Percentiles rank a stretch among this genome's conserved stretches.
phyloP scores from a whole-genome alignment of 2,329 filamentous ascomycete genomes.

The Thelonectria blattea region DNA sequence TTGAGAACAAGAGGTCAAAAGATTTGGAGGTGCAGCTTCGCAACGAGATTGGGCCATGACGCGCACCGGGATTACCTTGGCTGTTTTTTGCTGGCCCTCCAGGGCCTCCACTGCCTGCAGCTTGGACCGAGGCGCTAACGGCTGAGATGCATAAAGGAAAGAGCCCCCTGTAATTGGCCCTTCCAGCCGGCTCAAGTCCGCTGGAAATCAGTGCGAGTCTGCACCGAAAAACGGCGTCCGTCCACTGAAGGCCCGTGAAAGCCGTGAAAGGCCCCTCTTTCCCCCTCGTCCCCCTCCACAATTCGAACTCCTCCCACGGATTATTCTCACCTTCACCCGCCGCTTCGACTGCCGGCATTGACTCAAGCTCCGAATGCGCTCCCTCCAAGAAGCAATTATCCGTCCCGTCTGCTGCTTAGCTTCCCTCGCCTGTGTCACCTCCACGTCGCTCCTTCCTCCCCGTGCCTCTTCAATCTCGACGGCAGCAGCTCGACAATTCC shows the following conservation, averaged over 20 bases:
- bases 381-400: conserved; percentile 1
- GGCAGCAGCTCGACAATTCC: not conserved
- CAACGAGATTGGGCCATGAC: conserved; percentile 38
- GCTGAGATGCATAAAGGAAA: conserved; percentile 13
- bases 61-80: conserved; percentile 39
- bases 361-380: conserved; percentile 14
- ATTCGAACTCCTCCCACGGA: conserved; percentile 12
- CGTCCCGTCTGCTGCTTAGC: conserved; percentile 1
- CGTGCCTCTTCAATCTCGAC: not conserved
- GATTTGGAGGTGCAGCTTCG: conserved; percentile 36
- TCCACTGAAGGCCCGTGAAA: not conserved
- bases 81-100: no score
- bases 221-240: not conserved
- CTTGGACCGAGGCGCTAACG: conserved; percentile 34
- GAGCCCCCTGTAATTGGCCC: conserved; percentile 30
- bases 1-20: conserved; percentile 27
- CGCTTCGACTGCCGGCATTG: not conserved
- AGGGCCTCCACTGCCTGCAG: no score
- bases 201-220: conserved; percentile 21
- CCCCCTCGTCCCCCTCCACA: conserved; percentile 20
- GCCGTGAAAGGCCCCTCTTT: not conserved
- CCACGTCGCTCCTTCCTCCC: not conserved
- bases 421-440: not conserved
- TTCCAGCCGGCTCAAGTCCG: conserved; percentile 10
- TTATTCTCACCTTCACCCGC: conserved; percentile 2